phyloP scores from a whole-genome alignment of 1,284 basidiomycete species.

The Cystodermella granulosa region DNA sequence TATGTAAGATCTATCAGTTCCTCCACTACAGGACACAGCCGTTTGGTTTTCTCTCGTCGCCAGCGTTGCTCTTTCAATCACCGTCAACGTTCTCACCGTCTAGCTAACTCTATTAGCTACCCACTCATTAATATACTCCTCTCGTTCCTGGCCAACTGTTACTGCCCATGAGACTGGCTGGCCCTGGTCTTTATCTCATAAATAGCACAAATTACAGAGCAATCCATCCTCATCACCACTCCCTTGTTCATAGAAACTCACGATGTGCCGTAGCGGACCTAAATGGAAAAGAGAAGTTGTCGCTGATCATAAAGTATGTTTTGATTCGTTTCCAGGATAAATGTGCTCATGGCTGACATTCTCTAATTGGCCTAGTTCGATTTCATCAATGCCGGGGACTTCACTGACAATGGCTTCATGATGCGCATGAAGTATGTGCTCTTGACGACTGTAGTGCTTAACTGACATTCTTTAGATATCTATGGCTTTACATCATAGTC shows the following conservation, averaged over 20 bases:
- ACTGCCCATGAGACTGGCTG: slow-evolving; percentile 62
- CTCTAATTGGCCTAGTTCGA: slow-evolving; percentile 66
- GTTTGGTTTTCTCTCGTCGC: no score
- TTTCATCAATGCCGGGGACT: slow-evolving; percentile 91
- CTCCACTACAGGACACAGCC: no score
- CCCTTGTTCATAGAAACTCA: slow-evolving; percentile 10
- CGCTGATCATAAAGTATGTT: slow-evolving; percentile 88
- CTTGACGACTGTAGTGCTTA: slow-evolving; percentile 2
- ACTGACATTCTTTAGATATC: slow-evolving; percentile 56
- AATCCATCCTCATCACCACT: slow-evolving; percentile 18
- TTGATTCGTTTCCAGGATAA: neutral
- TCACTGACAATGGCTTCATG: slow-evolving; percentile 78
- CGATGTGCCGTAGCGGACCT: slow-evolving; percentile 69
- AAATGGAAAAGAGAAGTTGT: slow-evolving; percentile 97
- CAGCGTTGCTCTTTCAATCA: slow-evolving; percentile 7
- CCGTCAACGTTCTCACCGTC: slow-evolving; percentile 13
- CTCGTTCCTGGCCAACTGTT: slow-evolving; percentile 20
- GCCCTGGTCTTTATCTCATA: slow-evolving; percentile 40
- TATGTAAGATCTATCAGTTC: no score
- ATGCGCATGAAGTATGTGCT: slow-evolving; percentile 77
- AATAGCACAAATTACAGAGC: slow-evolving; percentile 1
- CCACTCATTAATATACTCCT: slow-evolving; percentile 26
- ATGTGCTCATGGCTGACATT: no score
- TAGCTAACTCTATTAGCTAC: slow-evolving; percentile 27
- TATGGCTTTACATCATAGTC: slow-evolving; percentile 86